Evolutionary conservation across 2,329 filamentous ascomycete species (phyloP).

Genomic region (Cadophora luteo-olivacea): DNA sequence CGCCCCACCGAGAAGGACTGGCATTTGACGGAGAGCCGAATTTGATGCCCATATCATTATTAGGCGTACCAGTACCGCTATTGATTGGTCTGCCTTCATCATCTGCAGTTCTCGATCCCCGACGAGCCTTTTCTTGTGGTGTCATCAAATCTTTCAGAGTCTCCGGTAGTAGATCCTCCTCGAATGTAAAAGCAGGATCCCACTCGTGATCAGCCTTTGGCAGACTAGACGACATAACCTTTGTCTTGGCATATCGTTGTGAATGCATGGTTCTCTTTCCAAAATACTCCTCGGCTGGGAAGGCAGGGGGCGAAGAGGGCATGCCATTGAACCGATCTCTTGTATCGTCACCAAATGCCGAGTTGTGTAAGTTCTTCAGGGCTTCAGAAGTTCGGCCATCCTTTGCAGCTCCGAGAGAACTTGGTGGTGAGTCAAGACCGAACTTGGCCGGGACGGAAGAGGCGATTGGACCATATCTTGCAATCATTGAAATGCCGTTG

Average conservation of each 20-base stretch:
- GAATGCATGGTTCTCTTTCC: constrained; percentile 75
- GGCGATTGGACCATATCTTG: constrained; percentile 87
- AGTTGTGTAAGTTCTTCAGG: constrained; percentile 69
- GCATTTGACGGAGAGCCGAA: constrained; percentile 65
- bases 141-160: constrained; percentile 71
- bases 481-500: constrained; percentile 91
- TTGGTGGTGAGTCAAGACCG: constrained; percentile 83
- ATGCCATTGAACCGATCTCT: constrained; percentile 67
- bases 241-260: constrained; percentile 70
- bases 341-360: constrained; percentile 66
- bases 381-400: constrained; percentile 67
- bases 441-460: constrained; percentile 94
- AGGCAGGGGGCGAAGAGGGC: constrained; percentile 49
- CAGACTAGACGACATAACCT: constrained; percentile 72
- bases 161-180: constrained; percentile 87
- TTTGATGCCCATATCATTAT: constrained; percentile 54
- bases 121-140: constrained; percentile 69
- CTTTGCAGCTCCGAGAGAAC: constrained; percentile 70
- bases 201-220: constrained; percentile 68
- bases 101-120: constrained; percentile 66
- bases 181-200: constrained; percentile 76
- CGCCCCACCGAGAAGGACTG: constrained; percentile 67
- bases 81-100: constrained; percentile 52
- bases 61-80: constrained; percentile 50
- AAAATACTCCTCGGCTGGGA: constrained; percentile 64